Evolutionary conservation across 2,329 filamentous ascomycete genomes (phyloP).

Genomic region (Tolypocladium ophioglossoides): DNA sequence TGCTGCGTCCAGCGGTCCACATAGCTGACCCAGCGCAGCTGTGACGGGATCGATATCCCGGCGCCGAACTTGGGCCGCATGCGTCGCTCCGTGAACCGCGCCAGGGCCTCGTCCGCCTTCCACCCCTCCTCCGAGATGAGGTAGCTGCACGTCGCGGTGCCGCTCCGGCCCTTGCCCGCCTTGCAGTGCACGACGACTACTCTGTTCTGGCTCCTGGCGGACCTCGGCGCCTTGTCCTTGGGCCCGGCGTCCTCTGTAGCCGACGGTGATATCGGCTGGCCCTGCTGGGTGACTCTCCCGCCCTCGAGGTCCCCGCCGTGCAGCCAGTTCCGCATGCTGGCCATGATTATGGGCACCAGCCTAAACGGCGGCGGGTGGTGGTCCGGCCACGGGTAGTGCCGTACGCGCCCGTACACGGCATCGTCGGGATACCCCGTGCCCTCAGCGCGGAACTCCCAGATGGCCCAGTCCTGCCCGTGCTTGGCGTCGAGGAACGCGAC

Average conservation of each 20-base stretch:
- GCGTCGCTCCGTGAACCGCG: conserved; percentile 61
- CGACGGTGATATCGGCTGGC: not conserved
- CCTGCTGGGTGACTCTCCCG: conserved; percentile 5
- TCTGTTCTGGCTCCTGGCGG: conserved; percentile 30
- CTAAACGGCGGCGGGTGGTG: conserved; percentile 93
- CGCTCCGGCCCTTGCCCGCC: conserved; percentile 88
- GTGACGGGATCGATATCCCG: conserved; percentile 87
- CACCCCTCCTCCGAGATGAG: conserved; percentile 74
- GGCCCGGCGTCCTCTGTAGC: not conserved
- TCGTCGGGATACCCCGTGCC: conserved; percentile 91
- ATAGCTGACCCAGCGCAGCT: conserved; percentile 78
- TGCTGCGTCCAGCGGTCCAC: conserved; percentile 74
- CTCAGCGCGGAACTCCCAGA: conserved; percentile 97
- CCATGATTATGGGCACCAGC: conserved; percentile 80
- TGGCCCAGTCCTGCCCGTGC: conserved; percentile 77
- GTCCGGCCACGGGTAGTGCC: conserved; percentile 93
- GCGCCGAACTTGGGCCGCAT: conserved; percentile 86
- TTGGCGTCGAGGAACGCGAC: conserved; percentile 80
- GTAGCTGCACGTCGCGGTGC: conserved; percentile 80
- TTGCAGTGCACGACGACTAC: conserved; percentile 95
- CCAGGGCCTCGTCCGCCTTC: conserved; percentile 41
- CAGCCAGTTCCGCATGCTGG: conserved; percentile 86
- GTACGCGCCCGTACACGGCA: conserved; percentile 74
- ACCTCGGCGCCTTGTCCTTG: not conserved
- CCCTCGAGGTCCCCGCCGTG: conserved; percentile 35